phyloP scores from a whole-genome alignment of 345 rosid species.

The Cardiospermum halicacabum region DNA sequence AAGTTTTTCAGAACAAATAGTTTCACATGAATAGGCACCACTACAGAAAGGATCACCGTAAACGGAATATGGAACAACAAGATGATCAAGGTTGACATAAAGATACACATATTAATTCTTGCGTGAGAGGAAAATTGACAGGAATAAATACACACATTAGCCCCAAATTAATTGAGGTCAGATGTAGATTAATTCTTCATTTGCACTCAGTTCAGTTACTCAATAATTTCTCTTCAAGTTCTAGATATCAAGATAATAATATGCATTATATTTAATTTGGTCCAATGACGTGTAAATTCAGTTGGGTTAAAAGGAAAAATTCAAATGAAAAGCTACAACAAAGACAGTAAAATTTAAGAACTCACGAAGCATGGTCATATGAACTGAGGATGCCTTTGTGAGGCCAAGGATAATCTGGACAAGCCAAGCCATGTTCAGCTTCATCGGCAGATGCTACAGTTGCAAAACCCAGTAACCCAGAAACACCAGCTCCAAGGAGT shows the following conservation, averaged over 20 bases:
- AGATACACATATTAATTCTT: not conserved
- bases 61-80: not conserved
- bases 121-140: no score
- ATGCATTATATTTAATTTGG: not conserved
- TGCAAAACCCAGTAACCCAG: constrained; percentile 75
- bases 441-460: constrained; percentile 90
- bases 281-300: not conserved
- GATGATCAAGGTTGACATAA: not conserved
- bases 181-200: no score
- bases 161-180: no score
- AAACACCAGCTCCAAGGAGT: constrained; percentile 80
- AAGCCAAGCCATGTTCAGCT: constrained; percentile 91
- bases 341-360: constrained; percentile 13
- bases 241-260: no score
- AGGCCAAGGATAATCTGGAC: constrained; percentile 97
- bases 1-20: not conserved
- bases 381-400: constrained; percentile 96
- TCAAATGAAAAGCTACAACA: constrained; percentile 5
- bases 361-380: constrained; percentile 99
- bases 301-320: not conserved
- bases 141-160: no score
- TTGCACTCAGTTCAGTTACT: no score
- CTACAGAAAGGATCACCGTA: not conserved
- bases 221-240: no score
- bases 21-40: not conserved